Evolutionary conservation across 768 basidiomycete genomes (phyloP).

Genomic region (Neoboletus magnificus): DNA sequence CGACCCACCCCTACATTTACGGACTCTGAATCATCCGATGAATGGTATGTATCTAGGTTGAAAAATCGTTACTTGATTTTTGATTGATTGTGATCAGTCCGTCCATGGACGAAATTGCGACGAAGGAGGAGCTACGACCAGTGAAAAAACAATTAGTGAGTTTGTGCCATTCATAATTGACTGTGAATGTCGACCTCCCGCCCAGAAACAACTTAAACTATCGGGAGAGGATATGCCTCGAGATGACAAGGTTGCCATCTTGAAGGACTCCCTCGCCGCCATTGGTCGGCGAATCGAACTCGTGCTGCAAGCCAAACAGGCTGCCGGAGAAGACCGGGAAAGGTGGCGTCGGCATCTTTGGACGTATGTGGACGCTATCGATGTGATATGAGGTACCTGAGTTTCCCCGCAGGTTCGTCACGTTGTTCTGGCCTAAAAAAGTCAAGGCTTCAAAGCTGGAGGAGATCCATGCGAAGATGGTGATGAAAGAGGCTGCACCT

Average conservation of each 20-base stretch:
- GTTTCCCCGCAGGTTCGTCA: conserved; percentile 69
- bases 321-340: conserved; percentile 76
- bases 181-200: conserved; percentile 2
- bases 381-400: conserved; percentile 9
- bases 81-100: conserved; percentile 47
- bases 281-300: conserved; percentile 90
- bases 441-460: conserved; percentile 91
- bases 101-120: conserved; percentile 90
- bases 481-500: conserved; percentile 78
- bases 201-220: conserved; percentile 89
- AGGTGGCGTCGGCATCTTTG: conserved; percentile 94
- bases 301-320: conserved; percentile 72
- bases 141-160: conserved; percentile 93
- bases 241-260: conserved; percentile 92
- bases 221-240: conserved; percentile 91
- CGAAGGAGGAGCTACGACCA: conserved; percentile 93
- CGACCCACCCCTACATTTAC: conserved; percentile 97
- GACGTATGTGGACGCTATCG: conserved; percentile 63
- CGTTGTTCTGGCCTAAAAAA: conserved; percentile 96
- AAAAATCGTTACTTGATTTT: background rate
- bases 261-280: conserved; percentile 92
- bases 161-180: conserved; percentile 3
- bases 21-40: conserved; percentile 88
- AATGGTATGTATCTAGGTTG: conserved; percentile 62
- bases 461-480: conserved; percentile 96